These are phyloP conservation scores for Suillus subalutaceus DNA, from an alignment of 768 basidiomycete species.

Conservation along the genomic window DNA sequence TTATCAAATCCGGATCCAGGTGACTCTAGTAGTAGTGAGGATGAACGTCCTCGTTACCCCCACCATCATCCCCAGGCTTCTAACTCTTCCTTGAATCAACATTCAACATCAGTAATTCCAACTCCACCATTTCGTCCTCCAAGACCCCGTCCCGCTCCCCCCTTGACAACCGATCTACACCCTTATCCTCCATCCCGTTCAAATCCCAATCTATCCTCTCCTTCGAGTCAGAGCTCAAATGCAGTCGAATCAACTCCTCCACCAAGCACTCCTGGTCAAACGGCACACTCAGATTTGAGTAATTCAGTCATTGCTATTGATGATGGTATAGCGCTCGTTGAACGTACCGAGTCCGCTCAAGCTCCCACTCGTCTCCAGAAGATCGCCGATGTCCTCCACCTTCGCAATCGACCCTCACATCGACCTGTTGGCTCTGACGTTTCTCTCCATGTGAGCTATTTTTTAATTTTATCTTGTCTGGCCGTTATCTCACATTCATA, in stretches of 20 bases:
- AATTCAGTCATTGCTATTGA: slow-evolving; percentile 41
- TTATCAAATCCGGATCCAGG: slow-evolving; percentile 66
- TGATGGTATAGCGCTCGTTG: slow-evolving; percentile 35
- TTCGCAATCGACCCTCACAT: slow-evolving; percentile 30
- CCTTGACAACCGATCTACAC: slow-evolving; percentile 42
- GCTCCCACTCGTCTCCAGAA: slow-evolving; percentile 35
- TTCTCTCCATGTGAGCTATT: slow-evolving; percentile 27
- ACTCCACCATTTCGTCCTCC: slow-evolving; percentile 24
- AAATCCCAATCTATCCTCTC: slow-evolving; percentile 67
- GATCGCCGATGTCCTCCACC: slow-evolving; percentile 28
- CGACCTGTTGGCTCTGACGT: slow-evolving; percentile 18
- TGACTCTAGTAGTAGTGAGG: slow-evolving; percentile 43
- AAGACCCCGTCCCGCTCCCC: slow-evolving; percentile 27
- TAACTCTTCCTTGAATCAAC: slow-evolving; percentile 27
- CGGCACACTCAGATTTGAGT: slow-evolving; percentile 44
- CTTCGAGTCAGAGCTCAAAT: slow-evolving; percentile 66
- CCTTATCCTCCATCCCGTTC: slow-evolving; percentile 41
- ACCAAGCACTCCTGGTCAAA: slow-evolving; percentile 63
- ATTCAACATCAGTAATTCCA: slow-evolving; percentile 27
- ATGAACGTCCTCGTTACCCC: slow-evolving; percentile 29
- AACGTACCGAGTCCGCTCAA: slow-evolving; percentile 32
- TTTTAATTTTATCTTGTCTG: slow-evolving; percentile 9
- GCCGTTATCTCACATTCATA: slow-evolving; percentile 13
- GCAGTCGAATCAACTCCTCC: slow-evolving; percentile 72
- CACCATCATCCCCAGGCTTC: slow-evolving; percentile 25